These are phyloP conservation scores for Coccomyxa sp. DNA, from an alignment of 139 green algal genomes.

Conservation along the genomic window DNA sequence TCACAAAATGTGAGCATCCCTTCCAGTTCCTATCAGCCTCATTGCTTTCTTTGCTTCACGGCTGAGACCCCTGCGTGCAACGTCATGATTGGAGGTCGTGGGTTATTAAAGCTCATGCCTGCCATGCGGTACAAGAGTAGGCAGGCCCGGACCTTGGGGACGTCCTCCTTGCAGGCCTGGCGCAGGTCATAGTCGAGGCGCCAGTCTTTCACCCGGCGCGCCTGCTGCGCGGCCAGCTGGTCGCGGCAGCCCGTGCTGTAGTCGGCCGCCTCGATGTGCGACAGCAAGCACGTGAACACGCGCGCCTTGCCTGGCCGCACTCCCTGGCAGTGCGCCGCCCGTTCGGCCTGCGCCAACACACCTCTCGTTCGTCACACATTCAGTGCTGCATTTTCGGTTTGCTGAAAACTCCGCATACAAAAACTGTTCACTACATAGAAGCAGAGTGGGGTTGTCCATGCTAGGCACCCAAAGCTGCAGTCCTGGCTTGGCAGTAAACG, in stretches of 20 bases:
- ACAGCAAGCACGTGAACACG: constrained; percentile 20
- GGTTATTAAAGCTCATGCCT: background rate
- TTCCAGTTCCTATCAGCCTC: too few relatives aligned
- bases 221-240: constrained; percentile 38
- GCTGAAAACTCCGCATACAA: too few relatives aligned
- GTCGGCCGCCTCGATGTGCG: constrained; percentile 4
- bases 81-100: too few relatives aligned
- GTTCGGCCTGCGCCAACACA: constrained; percentile 31
- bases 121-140: background rate
- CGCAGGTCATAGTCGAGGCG: constrained; percentile 64
- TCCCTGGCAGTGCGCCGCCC: constrained; percentile 31
- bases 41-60: too few relatives aligned
- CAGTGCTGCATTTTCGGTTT: too few relatives aligned
- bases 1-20: too few relatives aligned
- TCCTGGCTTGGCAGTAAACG: too few relatives aligned
- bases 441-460: too few relatives aligned
- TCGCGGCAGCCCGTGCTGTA: constrained; percentile 35
- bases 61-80: too few relatives aligned
- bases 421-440: too few relatives aligned
- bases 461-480: too few relatives aligned
- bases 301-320: constrained; percentile 28
- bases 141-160: constrained; percentile 20
- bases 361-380: background rate
- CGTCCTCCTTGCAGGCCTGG: constrained; percentile 55
- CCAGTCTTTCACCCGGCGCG: constrained; percentile 54